Evolutionary conservation across 257 asterid genomes (phyloP), one percentile per base, ranked within the genome.

Genomic region (Cynanchum wilfordii): DNA sequence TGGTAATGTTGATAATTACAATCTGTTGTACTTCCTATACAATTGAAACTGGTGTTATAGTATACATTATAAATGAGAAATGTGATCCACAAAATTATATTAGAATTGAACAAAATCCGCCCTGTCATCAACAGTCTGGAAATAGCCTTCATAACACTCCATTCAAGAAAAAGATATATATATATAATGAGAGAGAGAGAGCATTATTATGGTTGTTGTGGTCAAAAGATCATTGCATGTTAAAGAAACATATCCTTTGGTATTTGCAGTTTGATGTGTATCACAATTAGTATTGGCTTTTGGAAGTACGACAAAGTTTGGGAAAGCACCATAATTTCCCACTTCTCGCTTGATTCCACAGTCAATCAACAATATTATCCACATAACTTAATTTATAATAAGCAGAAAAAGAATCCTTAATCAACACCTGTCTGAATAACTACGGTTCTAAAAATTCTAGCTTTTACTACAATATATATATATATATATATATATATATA

Each of bases 391-490:
- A 4, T 15, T 29, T 62, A 30, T 29, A 15, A 62, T 30, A 62
- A 62, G 44, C 49, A 33, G 68, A 7, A 36, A 40, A 7, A 6
- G 6, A 40, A 30, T 13, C 45, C 22, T 0, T 30, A 16, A 62
- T 7, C 38, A 27, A 45, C 45, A 62, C 67, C 67, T 62, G 67
- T 30, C 67, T 62, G 67, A 62, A 62, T 13, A 62, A 62, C 67
- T 3, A 12, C 9, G 40, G 65, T 58, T 27, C n/a, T 22, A 25
- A 2, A 7, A 22, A 4, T 59, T 57, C 33, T 57, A 56, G 63
- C 25, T 56, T 56, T 56, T 29, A 56, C 29, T 57, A 24, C 63
- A 24, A 22, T n/a, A n/a, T n/a, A n/a, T n/a, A n/a, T n/a, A n/a
- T n/a, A n/a, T n/a, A n/a, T n/a, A n/a, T n/a, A n/a, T n/a, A n/a